Conservation (phyloP, 306 rosid species). For the Gleditsia sinensis region DNA sequence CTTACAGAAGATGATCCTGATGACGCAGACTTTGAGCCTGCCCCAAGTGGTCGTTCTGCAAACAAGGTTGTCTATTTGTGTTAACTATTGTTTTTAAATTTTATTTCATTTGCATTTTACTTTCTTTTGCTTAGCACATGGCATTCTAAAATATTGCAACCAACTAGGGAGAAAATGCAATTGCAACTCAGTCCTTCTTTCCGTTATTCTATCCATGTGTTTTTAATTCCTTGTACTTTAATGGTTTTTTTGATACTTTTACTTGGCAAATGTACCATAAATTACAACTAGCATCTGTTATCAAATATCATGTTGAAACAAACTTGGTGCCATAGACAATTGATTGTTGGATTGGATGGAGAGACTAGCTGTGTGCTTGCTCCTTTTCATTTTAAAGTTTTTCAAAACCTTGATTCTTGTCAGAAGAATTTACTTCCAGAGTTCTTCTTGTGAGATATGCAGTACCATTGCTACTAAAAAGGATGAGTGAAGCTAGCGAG, state of each 20-base stretch:
- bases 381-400: too few species aligned
- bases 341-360: not conserved
- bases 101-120: slow-evolving; percentile 20
- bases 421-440: not conserved
- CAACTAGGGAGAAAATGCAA: not conserved
- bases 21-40: slow-evolving; percentile 94
- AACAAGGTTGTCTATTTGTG: slow-evolving; percentile 61
- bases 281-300: not conserved
- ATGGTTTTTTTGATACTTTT: not conserved
- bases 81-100: slow-evolving; percentile 15
- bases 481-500: not conserved
- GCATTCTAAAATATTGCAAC: not conserved
- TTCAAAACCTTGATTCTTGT: not conserved
- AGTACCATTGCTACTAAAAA: not conserved
- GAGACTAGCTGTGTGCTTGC: not conserved
- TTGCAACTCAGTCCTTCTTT: not conserved
- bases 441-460: too few species aligned
- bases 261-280: not conserved
- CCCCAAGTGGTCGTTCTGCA: slow-evolving; percentile 56
- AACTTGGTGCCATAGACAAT: not conserved
- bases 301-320: not conserved
- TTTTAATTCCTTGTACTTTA: not conserved
- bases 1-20: slow-evolving; percentile 95
- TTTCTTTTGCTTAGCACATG: not conserved
- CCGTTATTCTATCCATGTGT: not conserved